Percentiles rank a stretch among this genome's conserved stretches.
phyloP scores from a whole-genome alignment of 75 land plant species.

The Picea glauca region DNA sequence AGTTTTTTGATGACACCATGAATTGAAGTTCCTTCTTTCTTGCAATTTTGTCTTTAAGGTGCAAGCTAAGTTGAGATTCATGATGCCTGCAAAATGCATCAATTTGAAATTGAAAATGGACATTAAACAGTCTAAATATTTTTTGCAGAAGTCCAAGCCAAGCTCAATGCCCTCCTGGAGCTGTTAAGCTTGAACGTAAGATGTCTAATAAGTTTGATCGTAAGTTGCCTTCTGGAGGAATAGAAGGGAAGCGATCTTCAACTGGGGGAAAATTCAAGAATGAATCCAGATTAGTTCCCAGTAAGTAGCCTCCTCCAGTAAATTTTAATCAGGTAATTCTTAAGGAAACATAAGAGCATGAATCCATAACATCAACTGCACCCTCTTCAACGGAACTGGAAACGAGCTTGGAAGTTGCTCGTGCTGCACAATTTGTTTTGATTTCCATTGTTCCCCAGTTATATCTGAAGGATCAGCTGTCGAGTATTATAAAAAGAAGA shows the following conservation, averaged over 20 bases:
- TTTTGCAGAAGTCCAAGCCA: constrained; percentile 25
- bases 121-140: neutral
- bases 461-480: constrained; percentile 1
- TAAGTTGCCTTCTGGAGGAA: constrained; percentile 12
- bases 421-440: constrained; percentile 4
- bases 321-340: neutral
- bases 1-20: neutral
- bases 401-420: constrained; percentile 1
- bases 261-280: constrained; percentile 16
- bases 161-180: constrained; percentile 11
- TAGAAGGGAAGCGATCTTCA: constrained; percentile 7
- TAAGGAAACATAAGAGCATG: neutral
- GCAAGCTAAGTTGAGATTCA: neutral
- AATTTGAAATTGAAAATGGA: neutral
- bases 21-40: neutral
- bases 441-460: constrained; percentile 1
- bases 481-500: neutral
- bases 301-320: constrained; percentile 3
- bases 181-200: constrained; percentile 11
- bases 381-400: neutral
- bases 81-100: neutral
- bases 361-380: neutral
- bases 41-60: neutral
- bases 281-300: neutral
- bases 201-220: neutral